phyloP scores from a whole-genome alignment of 495 filamentous ascomycete genomes.

The Aspergillus kassunensis region DNA sequence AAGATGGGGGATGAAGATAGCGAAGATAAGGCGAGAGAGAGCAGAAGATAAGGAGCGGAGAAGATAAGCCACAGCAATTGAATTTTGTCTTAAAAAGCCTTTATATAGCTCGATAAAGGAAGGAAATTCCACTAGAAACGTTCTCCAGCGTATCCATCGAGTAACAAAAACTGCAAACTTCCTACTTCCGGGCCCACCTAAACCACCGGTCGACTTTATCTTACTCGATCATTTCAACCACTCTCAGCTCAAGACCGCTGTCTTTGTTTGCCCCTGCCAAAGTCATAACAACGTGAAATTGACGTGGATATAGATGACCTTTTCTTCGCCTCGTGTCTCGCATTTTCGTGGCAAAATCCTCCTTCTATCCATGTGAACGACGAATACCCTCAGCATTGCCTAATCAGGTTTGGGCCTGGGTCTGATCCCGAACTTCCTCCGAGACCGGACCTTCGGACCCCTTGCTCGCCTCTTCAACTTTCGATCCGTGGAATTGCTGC shows the following conservation, averaged over 20 bases:
- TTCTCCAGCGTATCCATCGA: slow-evolving; percentile 10
- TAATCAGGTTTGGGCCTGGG: not conserved
- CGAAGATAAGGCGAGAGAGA: slow-evolving; percentile 3
- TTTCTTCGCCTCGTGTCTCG: not conserved
- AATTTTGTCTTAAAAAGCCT: too few relatives aligned
- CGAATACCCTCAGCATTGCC: slow-evolving; percentile 20
- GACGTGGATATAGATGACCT: not conserved
- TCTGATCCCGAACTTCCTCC: not conserved
- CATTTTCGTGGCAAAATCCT: not conserved
- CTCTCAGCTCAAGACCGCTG: not conserved
- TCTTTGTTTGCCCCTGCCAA: slow-evolving; percentile 1
- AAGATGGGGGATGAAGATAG: slow-evolving; percentile 1
- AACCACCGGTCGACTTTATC: not conserved
- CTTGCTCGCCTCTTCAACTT: not conserved
- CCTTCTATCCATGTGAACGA: not conserved
- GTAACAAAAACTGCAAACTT: slow-evolving; percentile 18
- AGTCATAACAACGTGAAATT: not conserved
- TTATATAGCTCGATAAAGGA: slow-evolving; percentile 7
- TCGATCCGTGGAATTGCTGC: not conserved
- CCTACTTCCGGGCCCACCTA: slow-evolving; percentile 4
- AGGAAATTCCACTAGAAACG: not conserved
- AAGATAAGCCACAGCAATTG: slow-evolving; percentile 3
- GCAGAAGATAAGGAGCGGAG: slow-evolving; percentile 2
- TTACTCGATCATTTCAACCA: slow-evolving; percentile 7
- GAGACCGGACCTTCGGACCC: slow-evolving; percentile 1